Base-by-base conservation (phyloP, 352 stramenopile species). In the Hyaloperonospora arabidopsidis region DNA sequence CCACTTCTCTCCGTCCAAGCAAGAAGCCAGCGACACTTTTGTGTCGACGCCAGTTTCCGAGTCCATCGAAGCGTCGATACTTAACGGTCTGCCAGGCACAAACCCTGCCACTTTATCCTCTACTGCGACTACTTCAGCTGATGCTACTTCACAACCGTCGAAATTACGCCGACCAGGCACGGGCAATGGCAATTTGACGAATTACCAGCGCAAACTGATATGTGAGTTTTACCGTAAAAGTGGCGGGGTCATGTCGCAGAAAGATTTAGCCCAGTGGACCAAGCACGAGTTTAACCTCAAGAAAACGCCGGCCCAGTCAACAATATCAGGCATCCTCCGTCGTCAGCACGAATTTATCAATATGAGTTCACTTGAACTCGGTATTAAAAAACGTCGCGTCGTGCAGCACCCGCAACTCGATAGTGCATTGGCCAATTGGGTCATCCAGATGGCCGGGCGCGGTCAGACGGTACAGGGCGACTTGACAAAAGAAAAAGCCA, bases 321-420 rank as follows among this genome's bases (percentile, higher is more conserved):
- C 82, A 21, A 93, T 93, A 56, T 88, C 76, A 19, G 81, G 81
- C 22, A 93, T 93, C 59, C 51, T 93, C 34, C 71, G 78, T 0
- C 76, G 81, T 47, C 78, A 90, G 65, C 82, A 93, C 52, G 76
- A 90, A 63, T 93, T 90, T 52, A 80, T 86, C 51, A 86, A 89
- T 64, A 89, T 89, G 74, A 87, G 76, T 28, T 78, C 75, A 28
- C 67, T 89, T 11, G 82, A 93, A 56, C 65, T 89, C 12, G 74
- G 75, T 15, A 87, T 89, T 64, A 89, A 90, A 67, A 93, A 89
- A 62, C 71, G 80, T 17, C 82, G 82, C 52, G 79, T 89, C 6
- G 81, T 89, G 61, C 77, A 90, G 52, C 79, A 89, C 54, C 80
- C 80, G 50, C 69, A 84, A 39, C 69, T 93, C 11, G 82, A 93